Base-by-base conservation (phyloP, 2,329 filamentous ascomycete genomes). In the Acrocalymma vagum region DNA sequence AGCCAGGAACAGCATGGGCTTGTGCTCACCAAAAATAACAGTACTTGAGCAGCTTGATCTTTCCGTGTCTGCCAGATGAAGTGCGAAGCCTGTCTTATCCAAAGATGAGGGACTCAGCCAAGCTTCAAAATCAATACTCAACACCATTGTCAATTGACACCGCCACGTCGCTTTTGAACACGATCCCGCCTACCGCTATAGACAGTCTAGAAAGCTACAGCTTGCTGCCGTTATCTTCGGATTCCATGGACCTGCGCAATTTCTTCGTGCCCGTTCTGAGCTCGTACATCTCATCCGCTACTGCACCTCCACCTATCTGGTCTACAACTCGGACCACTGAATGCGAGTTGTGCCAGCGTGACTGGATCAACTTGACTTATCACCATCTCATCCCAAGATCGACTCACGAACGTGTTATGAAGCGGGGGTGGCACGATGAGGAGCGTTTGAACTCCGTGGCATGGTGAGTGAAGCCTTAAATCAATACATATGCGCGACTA, bases 361-460 rank as follows among this genome's bases (percentile, higher is more conserved):
- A 83, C 48, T 90, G 88, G 82, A 82, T 94, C 15, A 82, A 83
- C 7, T 70, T 94, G 46, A 88, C 86, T 1, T 95, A 94, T 64
- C 90, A 95, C 63, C 90, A 95, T 71, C 74, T 95, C 28, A 91
- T 95, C 38, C 90, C 90, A n/a, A 80, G 83, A 26, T 80, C 81
- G 28, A 84, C 90, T 44, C 90, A 95, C 68, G 84, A 80, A 6
- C 90, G 90, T 63, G 88, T 82, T 3, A 65, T 90, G 25, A 90
- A 88, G 74, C 77, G 88, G 27, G 87, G 86, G 1, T 95, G 90
- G 90, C 88, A 92, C 72, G 79, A 80, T 3, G 82, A 84, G 48
- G 87, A 88, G 66, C 81, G 84, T 70, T 66, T 95, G 67, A 83
- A 88, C 58, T 90, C 84, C 62, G 90, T 94, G 14, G 90, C 90